phyloP scores from a whole-genome alignment of 2,329 filamentous ascomycete species.

The Acephala macrosclerotiorum region DNA sequence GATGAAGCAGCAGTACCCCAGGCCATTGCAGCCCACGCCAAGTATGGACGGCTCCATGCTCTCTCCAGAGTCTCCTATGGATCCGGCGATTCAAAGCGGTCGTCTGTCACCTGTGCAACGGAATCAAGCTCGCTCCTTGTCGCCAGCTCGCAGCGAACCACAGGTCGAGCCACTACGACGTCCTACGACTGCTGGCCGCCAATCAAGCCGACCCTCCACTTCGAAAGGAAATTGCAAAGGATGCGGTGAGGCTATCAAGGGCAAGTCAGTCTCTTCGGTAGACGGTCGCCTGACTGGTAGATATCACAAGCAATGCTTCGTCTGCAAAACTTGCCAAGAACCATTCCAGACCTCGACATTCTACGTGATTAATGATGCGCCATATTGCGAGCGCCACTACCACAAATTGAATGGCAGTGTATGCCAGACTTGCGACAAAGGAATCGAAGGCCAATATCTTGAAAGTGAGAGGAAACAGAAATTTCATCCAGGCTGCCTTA shows the following conservation, averaged over 20 bases:
- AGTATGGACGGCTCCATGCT: constrained; percentile 28
- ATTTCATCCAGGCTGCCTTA: constrained; percentile 88
- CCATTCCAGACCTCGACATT: constrained; percentile 90
- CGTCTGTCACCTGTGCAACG: constrained; percentile 44
- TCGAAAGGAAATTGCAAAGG: constrained; percentile 77
- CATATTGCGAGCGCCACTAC: constrained; percentile 92
- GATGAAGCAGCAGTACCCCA: constrained; percentile 28
- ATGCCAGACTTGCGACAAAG: constrained; percentile 79
- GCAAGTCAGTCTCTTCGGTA: constrained; percentile 92
- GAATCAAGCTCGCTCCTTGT: constrained; percentile 24
- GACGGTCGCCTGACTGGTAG: constrained; percentile 91
- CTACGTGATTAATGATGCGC: constrained; percentile 86
- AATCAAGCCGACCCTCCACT: constrained; percentile 31
- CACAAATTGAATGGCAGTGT: constrained; percentile 89
- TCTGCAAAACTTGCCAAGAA: constrained; percentile 82
- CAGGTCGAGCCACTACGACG: constrained; percentile 16
- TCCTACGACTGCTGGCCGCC: constrained; percentile 12
- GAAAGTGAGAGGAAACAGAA: constrained; percentile 82
- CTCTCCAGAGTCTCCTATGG: constrained; percentile 54
- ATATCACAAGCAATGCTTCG: constrained; percentile 95
- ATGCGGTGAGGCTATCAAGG: constrained; percentile 79
- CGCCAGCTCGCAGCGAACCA: constrained; percentile 24
- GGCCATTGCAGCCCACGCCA: constrained; percentile 24
- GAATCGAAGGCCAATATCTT: constrained; percentile 93
- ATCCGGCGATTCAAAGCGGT: constrained; percentile 52